Conservation (phyloP, 2,329 filamentous ascomycete species). For the Ceratocystis huliohia region DNA sequence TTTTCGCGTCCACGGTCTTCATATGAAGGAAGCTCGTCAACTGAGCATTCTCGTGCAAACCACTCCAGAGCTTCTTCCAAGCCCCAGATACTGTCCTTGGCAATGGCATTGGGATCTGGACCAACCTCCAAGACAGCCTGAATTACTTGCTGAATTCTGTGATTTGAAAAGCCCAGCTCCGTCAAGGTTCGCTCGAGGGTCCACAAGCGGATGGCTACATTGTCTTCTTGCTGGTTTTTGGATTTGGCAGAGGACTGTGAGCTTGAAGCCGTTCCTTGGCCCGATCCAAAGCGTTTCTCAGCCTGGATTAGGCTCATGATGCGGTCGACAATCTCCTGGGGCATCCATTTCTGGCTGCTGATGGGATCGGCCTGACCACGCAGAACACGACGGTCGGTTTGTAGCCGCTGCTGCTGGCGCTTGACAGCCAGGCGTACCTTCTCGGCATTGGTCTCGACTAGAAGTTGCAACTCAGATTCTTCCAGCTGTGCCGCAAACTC, state of each 20-base stretch:
- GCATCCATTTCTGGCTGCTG: slow-evolving; percentile 65
- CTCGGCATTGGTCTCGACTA: slow-evolving; percentile 70
- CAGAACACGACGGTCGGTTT: slow-evolving; percentile 74
- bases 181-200: slow-evolving; percentile 62
- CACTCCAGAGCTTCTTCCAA: slow-evolving; percentile 80
- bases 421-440: slow-evolving; percentile 69
- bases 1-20: slow-evolving; percentile 36
- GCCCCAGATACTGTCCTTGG: slow-evolving; percentile 64
- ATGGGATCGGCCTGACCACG: slow-evolving; percentile 64
- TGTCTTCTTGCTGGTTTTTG: slow-evolving; percentile 50
- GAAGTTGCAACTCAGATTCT: slow-evolving; percentile 73
- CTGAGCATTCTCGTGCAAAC: slow-evolving; percentile 64
- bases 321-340: slow-evolving; percentile 62
- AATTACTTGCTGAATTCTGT: slow-evolving; percentile 51
- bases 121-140: slow-evolving; percentile 55
- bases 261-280: slow-evolving; percentile 27
- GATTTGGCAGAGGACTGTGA: slow-evolving; percentile 38
- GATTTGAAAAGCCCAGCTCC: slow-evolving; percentile 53
- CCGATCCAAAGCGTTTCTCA: slow-evolving; percentile 42
- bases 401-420: slow-evolving; percentile 63
- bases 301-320: slow-evolving; percentile 60
- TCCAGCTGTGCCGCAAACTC: slow-evolving; percentile 84
- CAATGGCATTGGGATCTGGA: slow-evolving; percentile 40
- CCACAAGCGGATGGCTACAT: slow-evolving; percentile 70
- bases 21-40: slow-evolving; percentile 60